These are phyloP conservation scores for Chytriomyces sp. DNA, from an alignment of 192 early-diverging fungal genomes.

Conservation along the genomic window DNA sequence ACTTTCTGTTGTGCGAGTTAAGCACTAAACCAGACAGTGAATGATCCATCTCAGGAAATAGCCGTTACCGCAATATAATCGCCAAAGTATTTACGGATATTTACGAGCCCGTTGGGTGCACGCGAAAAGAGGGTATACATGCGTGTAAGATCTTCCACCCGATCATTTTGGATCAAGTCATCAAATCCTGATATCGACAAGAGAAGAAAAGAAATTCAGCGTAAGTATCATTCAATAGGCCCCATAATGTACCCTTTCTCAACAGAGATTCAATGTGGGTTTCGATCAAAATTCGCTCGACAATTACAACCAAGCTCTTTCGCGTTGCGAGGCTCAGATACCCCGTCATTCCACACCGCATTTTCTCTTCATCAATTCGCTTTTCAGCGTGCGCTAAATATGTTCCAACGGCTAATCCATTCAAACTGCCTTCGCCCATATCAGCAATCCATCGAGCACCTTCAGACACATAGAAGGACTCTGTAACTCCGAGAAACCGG, in stretches of 20 bases:
- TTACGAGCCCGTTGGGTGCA: constrained; percentile 66
- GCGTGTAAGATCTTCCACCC: constrained; percentile 68
- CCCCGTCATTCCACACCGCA: constrained; percentile 44
- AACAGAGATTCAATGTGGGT: constrained; percentile 72
- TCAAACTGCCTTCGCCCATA: not conserved
- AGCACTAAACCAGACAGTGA: not conserved
- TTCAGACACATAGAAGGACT: constrained; percentile 26
- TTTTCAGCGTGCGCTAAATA: constrained; percentile 77
- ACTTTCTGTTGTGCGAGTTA: constrained; percentile 49
- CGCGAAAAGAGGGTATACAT: constrained; percentile 75
- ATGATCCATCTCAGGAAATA: constrained; percentile 58
- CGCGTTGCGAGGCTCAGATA: constrained; percentile 78
- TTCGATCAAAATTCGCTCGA: constrained; percentile 73
- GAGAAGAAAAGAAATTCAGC: too few relatives aligned
- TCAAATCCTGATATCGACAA: constrained; percentile 68
- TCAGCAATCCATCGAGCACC: not conserved
- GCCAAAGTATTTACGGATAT: constrained; percentile 67
- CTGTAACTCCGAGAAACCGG: not conserved
- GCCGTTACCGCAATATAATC: constrained; percentile 61
- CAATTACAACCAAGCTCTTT: constrained; percentile 62
- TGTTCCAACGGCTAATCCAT: constrained; percentile 39
- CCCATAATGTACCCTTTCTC: constrained; percentile 59
- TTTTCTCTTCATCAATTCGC: constrained; percentile 74
- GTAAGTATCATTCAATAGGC: too few relatives aligned
- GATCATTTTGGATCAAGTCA: constrained; percentile 68